Evolutionary conservation across 2,329 filamentous ascomycete species (phyloP).

Genomic region (Aspergillus felis): DNA sequence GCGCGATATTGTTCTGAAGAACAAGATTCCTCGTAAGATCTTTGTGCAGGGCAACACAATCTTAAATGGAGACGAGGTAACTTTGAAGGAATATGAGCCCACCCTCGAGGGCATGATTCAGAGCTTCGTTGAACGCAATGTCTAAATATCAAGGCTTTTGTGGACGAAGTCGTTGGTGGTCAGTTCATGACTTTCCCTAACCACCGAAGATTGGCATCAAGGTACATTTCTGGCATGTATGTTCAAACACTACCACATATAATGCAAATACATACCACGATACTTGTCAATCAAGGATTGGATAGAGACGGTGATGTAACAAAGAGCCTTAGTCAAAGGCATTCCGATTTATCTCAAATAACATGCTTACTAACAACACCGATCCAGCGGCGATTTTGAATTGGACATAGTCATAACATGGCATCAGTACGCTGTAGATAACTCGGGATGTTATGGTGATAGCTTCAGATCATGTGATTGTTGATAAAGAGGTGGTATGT

Average conservation of each 20-base stretch:
- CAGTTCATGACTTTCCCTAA: background rate
- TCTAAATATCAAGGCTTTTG: conserved; percentile 25
- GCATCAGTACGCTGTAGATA: background rate
- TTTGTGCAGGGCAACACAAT: conserved; percentile 93
- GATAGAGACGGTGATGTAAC: background rate
- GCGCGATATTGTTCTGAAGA: conserved; percentile 58
- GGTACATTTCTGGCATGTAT: too few relatives aligned
- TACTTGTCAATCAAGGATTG: background rate
- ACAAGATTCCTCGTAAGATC: conserved; percentile 61
- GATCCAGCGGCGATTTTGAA: background rate
- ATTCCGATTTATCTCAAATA: background rate
- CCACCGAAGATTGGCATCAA: background rate
- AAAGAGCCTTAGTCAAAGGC: background rate
- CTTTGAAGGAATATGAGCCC: conserved; percentile 80
- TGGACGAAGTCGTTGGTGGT: background rate
- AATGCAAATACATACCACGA: too few relatives aligned
- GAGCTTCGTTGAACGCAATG: conserved; percentile 65
- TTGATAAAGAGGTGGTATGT: background rate
- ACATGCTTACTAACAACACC: background rate
- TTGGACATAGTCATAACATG: background rate
- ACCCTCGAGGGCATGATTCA: conserved; percentile 75
- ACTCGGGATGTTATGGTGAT: background rate
- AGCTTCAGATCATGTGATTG: background rate
- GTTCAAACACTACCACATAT: too few relatives aligned
- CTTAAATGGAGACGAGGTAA: conserved; percentile 65